Conservation (phyloP, 169 alveolate species). For the Cryptosporidium parvum region DNA sequence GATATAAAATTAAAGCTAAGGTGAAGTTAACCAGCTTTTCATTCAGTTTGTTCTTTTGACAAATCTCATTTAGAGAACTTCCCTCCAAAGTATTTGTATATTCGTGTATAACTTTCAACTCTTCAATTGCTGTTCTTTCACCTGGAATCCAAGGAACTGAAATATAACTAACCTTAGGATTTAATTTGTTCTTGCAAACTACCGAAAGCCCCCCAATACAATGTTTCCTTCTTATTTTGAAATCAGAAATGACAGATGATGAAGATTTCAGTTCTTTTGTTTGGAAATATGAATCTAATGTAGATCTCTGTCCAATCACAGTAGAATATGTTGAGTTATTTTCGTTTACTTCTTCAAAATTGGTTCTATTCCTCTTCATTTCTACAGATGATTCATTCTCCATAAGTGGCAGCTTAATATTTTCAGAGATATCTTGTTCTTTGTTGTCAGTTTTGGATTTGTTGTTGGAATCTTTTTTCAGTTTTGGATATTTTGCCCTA, state of each 20-base stretch:
- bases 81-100: constrained; percentile 30
- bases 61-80: constrained; percentile 34
- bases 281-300: constrained; percentile 13
- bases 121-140: constrained; percentile 51
- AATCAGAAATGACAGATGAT: constrained; percentile 55
- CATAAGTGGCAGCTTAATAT: background rate
- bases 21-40: constrained; percentile 18
- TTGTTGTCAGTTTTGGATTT: background rate
- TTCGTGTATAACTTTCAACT: constrained; percentile 27
- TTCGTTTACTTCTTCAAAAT: background rate
- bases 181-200: constrained; percentile 41
- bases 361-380: background rate
- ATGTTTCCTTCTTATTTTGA: constrained; percentile 25
- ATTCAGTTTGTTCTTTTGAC: constrained; percentile 24
- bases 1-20: constrained; percentile 56
- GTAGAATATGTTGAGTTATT: background rate
- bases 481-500: background rate
- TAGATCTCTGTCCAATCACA: constrained; percentile 35
- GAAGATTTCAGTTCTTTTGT: constrained; percentile 16
- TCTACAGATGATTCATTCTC: background rate
- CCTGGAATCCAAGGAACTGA: constrained; percentile 75
- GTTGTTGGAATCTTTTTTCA: background rate
- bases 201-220: constrained; percentile 32
- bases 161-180: constrained; percentile 51
- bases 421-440: background rate